Base-by-base conservation (phyloP, 306 rosid genomes). In the Malus domestica region DNA sequence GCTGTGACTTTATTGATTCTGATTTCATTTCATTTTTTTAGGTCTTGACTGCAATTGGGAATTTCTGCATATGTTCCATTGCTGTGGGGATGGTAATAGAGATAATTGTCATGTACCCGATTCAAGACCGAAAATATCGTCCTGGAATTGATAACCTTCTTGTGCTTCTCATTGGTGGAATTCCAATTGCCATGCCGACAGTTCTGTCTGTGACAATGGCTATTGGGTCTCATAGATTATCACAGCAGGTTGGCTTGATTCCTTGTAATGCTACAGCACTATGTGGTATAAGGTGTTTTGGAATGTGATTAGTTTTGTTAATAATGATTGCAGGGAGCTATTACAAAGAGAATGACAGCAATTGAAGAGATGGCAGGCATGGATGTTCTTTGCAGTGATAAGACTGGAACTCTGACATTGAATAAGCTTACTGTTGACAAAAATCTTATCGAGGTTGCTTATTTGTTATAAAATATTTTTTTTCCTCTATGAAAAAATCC, bases 311-410 rank as follows among this genome's bases (percentile, higher is more conserved):
- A 75, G 67, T 45, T 74, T 51, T 29, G 75, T 72, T 72, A 72
- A 75, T 70, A 46, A 77, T 89, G 52, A 61, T 33, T 86, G 76
- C 84, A 94, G 98, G 98, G 98, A 38, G 98, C 98, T 71, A 94
- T 94, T 83, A 94, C 98, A 49, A 95, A 95, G 88, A 89, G 98
- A 87, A 95, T 95, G 98, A 95, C 98, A 46, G 97, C 98, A 67
- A 95, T 95, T 68, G 99, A 96, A 86, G 99, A 96, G 80, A 96
- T 96, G 99, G 99, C 99, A 3, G 98, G 99, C 84, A 96, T 95
- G 98, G 98, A 95, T 67, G 98, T 95, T 78, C 98, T 95, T 84
- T 95, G 97, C 89, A 95, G 98, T 78, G 98, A 95, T 74, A 95
- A 95, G 84, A 95, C 98, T 10, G 98, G 98, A 80, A 95, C 98